phyloP scores from a whole-genome alignment of 2,329 filamentous ascomycete species.

The Drechslerella dactyloides region DNA sequence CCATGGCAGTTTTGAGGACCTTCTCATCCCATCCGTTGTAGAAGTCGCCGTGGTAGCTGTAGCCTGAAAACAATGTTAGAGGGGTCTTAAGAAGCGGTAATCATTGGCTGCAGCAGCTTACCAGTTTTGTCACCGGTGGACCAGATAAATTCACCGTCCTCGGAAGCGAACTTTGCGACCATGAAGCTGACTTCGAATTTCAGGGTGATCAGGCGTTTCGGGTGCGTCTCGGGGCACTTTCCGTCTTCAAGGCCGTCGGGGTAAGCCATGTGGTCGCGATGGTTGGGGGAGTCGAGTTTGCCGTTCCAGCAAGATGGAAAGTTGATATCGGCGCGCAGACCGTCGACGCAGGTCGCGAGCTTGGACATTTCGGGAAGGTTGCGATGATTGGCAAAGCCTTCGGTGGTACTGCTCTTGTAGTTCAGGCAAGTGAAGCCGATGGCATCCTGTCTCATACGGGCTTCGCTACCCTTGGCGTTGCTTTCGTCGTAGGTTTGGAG shows the following conservation, averaged over 20 bases:
- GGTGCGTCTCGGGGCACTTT: conserved; percentile 72
- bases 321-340: conserved; percentile 81
- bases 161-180: conserved; percentile 68
- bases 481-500: conserved; percentile 73
- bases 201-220: conserved; percentile 73
- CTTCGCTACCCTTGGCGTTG: conserved; percentile 68
- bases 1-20: conserved; percentile 58
- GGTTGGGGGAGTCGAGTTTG: conserved; percentile 64
- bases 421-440: conserved; percentile 95
- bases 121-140: conserved; percentile 79
- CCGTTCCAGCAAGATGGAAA: conserved; percentile 92
- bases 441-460: conserved; percentile 79
- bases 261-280: conserved; percentile 75
- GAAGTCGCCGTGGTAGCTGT: conserved; percentile 65
- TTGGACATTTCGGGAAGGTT: conserved; percentile 77
- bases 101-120: conserved; percentile 56
- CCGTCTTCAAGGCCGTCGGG: conserved; percentile 78
- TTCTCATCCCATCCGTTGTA: conserved; percentile 61
- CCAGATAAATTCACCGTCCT: conserved; percentile 72
- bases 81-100: neutral
- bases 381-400: conserved; percentile 80
- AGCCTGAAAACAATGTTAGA: conserved; percentile 56
- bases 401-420: conserved; percentile 68
- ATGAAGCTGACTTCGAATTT: conserved; percentile 88
- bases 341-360: conserved; percentile 80